Evolutionary conservation across 371 early-diverging fungal genomes (phyloP), one percentile per base, ranked within the genome.

Genomic region (Mortierella sp.): DNA sequence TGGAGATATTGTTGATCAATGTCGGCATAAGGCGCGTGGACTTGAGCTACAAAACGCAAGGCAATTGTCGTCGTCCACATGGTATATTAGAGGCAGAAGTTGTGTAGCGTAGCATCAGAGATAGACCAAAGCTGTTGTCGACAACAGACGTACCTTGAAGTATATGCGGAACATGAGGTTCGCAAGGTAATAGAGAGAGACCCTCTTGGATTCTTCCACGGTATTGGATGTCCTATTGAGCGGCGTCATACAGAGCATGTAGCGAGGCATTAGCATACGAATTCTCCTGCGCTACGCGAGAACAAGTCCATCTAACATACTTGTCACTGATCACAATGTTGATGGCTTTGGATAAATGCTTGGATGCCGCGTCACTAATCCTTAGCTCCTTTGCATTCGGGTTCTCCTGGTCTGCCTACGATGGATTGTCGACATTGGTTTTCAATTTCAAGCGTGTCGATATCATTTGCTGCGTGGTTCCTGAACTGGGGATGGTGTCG

Each of bases 131-230:
- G 37, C 13, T 17, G 43, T 12, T 10, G 40, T 0, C 5, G 40
- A 17, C n/a, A 6, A 13, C 17, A n/a, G n/a, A 46, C 59, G 37
- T 78, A 79, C 85, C 73, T 81, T 83, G 40, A 86, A 86, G 44
- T 88, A 86, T 0, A 83, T 77, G 46, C 82, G 83, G 43, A 88
- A 84, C 5, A 82, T 82, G 12, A 85, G 79, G 48, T 88, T 88
- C 9, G 86, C 85, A 12, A 86, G 52, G 45, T 82, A 81, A 19
- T 81, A 81, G 1, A 88, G 83, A 0, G 84, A 84, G 44, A 71
- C 71, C 27, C 81, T 79, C 54, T 87, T 87, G 0, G 88, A 85
- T 14, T 60, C 58, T 31, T 82, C 78, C 14, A 81, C 3, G 43
- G n/a, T 40, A 3, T 22, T 48, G 25, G n/a, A 34, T 8, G 6